phyloP scores from a whole-genome alignment of 2,329 filamentous ascomycete genomes.

The Cladosporium sp. region DNA sequence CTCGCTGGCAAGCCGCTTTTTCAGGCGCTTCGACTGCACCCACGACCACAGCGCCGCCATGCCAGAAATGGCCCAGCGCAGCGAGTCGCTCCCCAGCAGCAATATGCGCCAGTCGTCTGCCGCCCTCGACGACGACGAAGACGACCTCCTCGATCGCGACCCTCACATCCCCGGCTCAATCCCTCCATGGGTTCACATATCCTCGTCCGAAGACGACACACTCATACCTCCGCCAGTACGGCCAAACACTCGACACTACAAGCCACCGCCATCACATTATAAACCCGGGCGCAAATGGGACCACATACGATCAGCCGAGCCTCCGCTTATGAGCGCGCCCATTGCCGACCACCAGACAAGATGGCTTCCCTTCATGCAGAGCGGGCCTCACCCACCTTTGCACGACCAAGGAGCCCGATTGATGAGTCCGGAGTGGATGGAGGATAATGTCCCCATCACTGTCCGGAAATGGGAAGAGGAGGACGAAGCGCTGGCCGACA shows the following conservation, averaged over 20 bases:
- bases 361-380: conserved; percentile 36
- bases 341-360: conserved; percentile 31
- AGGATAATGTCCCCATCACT: conserved; percentile 45
- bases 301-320: conserved; percentile 30
- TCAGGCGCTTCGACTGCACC: not conserved
- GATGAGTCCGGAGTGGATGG: conserved; percentile 44
- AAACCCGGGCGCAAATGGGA: conserved; percentile 34
- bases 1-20: not conserved
- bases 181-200: conserved; percentile 34
- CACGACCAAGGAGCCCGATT: conserved; percentile 30
- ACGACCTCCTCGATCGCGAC: conserved; percentile 17
- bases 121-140: not conserved
- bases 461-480: conserved; percentile 52
- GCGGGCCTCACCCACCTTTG: conserved; percentile 31
- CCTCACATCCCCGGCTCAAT: conserved; percentile 27
- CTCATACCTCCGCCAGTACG: conserved; percentile 20
- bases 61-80: conserved; percentile 10
- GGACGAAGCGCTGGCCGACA: conserved; percentile 38
- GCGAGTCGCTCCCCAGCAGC: conserved; percentile 8
- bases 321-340: conserved; percentile 30
- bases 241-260: conserved; percentile 26
- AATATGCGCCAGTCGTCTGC: conserved; percentile 5
- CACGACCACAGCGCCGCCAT: not conserved
- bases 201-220: conserved; percentile 27
- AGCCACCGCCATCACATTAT: conserved; percentile 26